Percentiles rank a stretch among this genome's conserved stretches.
phyloP scores from a whole-genome alignment of 176 grass and related monocot species.

The Hsuehochloa calcarea region DNA sequence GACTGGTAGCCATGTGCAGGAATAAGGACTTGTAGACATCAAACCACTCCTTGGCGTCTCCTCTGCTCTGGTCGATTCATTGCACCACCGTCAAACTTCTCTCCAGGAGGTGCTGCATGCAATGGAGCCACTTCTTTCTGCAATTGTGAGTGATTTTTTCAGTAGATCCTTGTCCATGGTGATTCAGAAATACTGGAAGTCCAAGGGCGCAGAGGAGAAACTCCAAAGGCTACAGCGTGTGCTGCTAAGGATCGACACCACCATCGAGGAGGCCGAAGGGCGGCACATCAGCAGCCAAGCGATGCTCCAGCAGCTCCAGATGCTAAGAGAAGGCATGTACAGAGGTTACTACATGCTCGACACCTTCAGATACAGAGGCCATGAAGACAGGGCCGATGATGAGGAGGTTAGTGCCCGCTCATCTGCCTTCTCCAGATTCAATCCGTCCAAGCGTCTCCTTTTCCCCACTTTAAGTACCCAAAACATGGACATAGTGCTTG shows the following conservation, averaged over 20 bases:
- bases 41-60: not conserved
- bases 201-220: conserved; percentile 4
- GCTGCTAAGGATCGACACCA: conserved; percentile 8
- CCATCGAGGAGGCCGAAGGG: conserved; percentile 12
- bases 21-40: not conserved
- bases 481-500: not conserved
- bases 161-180: conserved; percentile 18
- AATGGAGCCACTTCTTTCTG: conserved; percentile 16
- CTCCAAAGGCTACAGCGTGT: not conserved
- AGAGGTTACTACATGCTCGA: conserved; percentile 17
- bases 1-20: not conserved
- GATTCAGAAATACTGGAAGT: not conserved
- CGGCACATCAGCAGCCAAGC: not conserved
- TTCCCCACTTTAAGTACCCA: not conserved
- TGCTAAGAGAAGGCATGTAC: conserved; percentile 13
- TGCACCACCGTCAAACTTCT: not conserved
- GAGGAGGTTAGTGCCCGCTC: not conserved
- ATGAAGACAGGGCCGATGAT: not conserved
- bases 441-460: not conserved
- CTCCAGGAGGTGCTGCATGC: not conserved
- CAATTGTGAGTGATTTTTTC: conserved; percentile 14
- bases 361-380: not conserved
- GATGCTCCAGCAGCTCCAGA: conserved; percentile 19
- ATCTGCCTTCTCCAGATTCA: not conserved
- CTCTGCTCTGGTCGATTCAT: not conserved